Conservation (phyloP, 441 rosid genomes). For the Erodium moschatum region DNA sequence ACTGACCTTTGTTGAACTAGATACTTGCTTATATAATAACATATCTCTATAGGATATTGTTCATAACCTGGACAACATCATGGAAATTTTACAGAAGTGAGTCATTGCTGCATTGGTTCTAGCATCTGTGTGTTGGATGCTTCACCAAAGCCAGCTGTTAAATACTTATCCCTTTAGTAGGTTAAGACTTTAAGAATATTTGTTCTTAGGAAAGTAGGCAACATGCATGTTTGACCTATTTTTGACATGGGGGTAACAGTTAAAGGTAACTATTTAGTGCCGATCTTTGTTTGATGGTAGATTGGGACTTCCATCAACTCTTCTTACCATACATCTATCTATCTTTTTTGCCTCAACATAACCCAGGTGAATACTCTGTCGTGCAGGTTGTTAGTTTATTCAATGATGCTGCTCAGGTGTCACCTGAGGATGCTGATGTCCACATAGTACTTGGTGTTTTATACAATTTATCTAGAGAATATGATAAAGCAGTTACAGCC, state of each 20-base stretch:
- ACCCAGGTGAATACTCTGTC: background rate
- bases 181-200: background rate
- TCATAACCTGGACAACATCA: background rate
- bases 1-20: background rate
- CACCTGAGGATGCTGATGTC: slow-evolving; percentile 94
- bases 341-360: background rate
- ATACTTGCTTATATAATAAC: background rate
- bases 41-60: background rate
- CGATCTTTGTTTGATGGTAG: slow-evolving; percentile 3
- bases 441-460: slow-evolving; percentile 89
- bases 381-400: slow-evolving; percentile 69
- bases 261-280: background rate
- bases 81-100: background rate
- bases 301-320: background rate
- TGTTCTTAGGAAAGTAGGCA: background rate
- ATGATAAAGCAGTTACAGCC: slow-evolving; percentile 75
- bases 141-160: background rate
- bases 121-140: background rate
- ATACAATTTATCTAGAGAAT: slow-evolving; percentile 81
- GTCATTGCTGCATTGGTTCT: background rate
- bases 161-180: background rate
- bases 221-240: background rate
- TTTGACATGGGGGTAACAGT: background rate
- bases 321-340: background rate
- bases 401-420: slow-evolving; percentile 75